A percentile compares a stretch with the other conserved stretches of the same genome.
Evolutionary conservation across 148 eudicot species (phyloP).

Genomic region (Bassia scoparia): DNA sequence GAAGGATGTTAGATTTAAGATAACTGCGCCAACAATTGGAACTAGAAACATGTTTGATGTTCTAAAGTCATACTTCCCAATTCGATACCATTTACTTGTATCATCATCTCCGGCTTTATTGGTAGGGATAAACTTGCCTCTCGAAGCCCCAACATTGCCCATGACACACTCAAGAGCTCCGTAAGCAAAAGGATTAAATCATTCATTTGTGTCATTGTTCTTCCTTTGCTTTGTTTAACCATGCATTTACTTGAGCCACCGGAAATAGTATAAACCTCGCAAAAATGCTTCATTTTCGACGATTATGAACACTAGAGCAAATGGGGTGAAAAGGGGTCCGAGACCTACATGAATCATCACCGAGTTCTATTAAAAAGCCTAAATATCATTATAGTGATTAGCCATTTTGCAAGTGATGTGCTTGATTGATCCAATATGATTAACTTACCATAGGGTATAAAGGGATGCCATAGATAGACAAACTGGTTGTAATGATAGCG

Average conservation of each 20-base stretch:
- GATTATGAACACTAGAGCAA: constrained; percentile 40
- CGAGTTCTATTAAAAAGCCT: no score
- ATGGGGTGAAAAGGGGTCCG: constrained; percentile 38
- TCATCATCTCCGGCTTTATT: constrained; percentile 58
- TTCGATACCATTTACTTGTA: constrained; percentile 36
- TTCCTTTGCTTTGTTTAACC: constrained; percentile 42
- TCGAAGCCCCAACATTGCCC: constrained; percentile 41
- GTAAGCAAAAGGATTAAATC: constrained; percentile 32
- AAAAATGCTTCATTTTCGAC: constrained; percentile 32
- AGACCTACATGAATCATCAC: constrained; percentile 37
- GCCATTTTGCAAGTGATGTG: neutral
- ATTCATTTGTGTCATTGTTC: no score
- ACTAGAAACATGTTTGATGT: constrained; percentile 41
- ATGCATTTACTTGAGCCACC: constrained; percentile 28
- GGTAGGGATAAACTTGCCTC: constrained; percentile 50
- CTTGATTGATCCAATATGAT: neutral
- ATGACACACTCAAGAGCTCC: constrained; percentile 42
- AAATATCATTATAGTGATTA: neutral
- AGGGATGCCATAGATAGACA: constrained; percentile 53
- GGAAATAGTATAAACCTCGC: constrained; percentile 24
- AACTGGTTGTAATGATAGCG: constrained; percentile 54
- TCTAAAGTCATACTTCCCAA: constrained; percentile 54
- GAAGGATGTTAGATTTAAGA: no score
- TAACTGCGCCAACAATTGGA: constrained; percentile 43
- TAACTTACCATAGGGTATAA: constrained; percentile 53